These are phyloP conservation scores for Glycine tomentella DNA, from an alignment of 306 rosid species.

Conservation along the genomic window DNA sequence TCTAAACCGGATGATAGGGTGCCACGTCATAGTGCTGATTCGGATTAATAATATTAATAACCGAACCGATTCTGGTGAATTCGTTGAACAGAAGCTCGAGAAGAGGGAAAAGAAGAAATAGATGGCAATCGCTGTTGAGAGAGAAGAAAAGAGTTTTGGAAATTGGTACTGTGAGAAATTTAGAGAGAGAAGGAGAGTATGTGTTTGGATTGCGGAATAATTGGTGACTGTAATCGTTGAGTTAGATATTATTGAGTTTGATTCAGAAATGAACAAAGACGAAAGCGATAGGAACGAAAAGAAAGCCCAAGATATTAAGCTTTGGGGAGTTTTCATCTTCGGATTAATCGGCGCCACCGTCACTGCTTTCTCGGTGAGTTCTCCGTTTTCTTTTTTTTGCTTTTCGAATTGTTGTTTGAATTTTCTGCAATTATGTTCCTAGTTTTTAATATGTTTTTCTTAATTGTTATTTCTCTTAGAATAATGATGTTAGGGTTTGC, in stretches of 20 bases:
- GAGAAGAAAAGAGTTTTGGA: background rate
- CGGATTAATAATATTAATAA: background rate
- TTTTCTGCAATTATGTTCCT: conserved; percentile 10
- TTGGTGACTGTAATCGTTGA: background rate
- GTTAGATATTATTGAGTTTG: background rate
- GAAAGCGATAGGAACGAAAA: conserved; percentile 49
- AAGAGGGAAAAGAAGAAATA: background rate
- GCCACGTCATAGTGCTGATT: conserved; percentile 38
- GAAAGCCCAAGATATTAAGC: conserved; percentile 58
- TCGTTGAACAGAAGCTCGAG: background rate
- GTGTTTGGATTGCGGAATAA: conserved; percentile 47
- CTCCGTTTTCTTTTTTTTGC: background rate
- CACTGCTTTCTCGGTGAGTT: conserved; percentile 78
- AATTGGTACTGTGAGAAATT: background rate
- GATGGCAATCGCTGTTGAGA: background rate
- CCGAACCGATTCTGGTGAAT: background rate
- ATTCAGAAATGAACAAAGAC: conserved; percentile 61
- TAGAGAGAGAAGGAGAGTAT: conserved; percentile 38
- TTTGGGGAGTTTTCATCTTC: conserved; percentile 79
- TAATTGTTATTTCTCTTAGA: background rate
- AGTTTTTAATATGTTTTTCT: background rate
- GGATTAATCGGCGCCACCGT: conserved; percentile 82
- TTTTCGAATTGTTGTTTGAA: conserved; percentile 12
- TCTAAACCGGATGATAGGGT: background rate
- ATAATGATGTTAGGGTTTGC: conserved; percentile 24